Base-by-base conservation (phyloP, 495 filamentous ascomycete genomes). In the Cryomyces antarcticus region DNA sequence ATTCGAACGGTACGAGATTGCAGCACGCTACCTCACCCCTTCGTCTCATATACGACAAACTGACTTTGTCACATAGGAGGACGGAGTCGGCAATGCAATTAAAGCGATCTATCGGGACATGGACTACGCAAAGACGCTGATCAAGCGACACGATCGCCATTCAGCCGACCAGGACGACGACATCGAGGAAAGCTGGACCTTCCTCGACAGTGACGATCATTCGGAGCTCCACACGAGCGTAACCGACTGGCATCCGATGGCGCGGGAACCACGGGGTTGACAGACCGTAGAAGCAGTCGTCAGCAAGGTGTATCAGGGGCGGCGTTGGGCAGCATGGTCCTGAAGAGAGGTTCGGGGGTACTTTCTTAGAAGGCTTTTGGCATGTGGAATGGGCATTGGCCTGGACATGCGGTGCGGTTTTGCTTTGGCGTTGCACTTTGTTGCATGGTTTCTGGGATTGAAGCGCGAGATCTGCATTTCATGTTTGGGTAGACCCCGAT, bases 51-150 rank as follows among this genome's bases (percentile, higher is more conserved):
- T n/a, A n/a, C n/a, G n/a, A n/a, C n/a, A n/a, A n/a, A n/a, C 45
- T 50, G 46, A 48, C 42, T 27, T 29, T 24, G 7, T 38, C 30
- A 6, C 29, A 42, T 46, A 92, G 81, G 89, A 97, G 58, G 73
- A 88, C 51, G 89, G 89, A 11, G 84, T 95, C 35, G 77, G 75
- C 10, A 80, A 69, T 11, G 89, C 92, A 7, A 84, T 97, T 47
- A 82, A 96, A 55, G 77, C 77, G 42, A 84, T 97, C 42, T 97
- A 95, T 57, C 78, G 89, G 7, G 89, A 96, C 56, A 69, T 97
- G 35, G 89, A 96, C 54, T 95, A 96, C 46, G 92, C 89, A n/a
- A 81, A 76, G 57, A 79, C 78, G 13, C 65, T 95, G 41, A 80
- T 93, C 60, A 81, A 79, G 57, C 67, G 70, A 50, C 70, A 65